These are phyloP conservation scores for Salvia hispanica DNA, from an alignment of 257 asterid genomes.

Conservation along the genomic window DNA sequence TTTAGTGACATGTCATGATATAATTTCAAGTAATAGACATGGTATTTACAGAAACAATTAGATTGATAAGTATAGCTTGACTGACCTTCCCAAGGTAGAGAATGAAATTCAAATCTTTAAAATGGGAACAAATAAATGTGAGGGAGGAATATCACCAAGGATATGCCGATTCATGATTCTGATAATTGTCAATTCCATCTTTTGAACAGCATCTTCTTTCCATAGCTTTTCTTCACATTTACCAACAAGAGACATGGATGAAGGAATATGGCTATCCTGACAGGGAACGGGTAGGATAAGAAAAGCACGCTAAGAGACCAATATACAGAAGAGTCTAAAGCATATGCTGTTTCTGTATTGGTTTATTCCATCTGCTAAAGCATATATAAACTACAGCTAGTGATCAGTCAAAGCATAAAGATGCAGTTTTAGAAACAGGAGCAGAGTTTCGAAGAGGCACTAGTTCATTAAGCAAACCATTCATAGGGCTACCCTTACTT, in stretches of 20 bases:
- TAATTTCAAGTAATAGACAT: not conserved
- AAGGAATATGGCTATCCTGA: constrained; percentile 20
- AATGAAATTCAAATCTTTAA: constrained; percentile 12
- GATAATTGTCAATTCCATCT: constrained; percentile 7
- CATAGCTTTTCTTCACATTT: constrained; percentile 9
- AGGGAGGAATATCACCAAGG: constrained; percentile 7
- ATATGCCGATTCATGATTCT: constrained; percentile 18
- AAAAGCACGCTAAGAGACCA: not conserved
- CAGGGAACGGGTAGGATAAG: not conserved
- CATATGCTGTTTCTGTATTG: constrained; percentile 19
- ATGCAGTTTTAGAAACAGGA: not conserved
- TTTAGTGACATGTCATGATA: not conserved
- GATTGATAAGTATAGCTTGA: not conserved
- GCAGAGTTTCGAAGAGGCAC: not conserved
- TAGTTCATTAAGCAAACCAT: constrained; percentile 15
- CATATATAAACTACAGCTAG: constrained; percentile 10
- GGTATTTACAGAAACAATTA: not conserved
- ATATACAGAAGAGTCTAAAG: not conserved
- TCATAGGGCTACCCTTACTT: constrained; percentile 28
- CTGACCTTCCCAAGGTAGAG: not conserved
- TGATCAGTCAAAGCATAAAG: not conserved
- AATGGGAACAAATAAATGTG: not conserved
- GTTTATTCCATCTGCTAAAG: constrained; percentile 25
- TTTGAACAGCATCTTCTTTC: constrained; percentile 29
- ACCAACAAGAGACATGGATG: not conserved